Evolutionary conservation across 2,329 filamentous ascomycete species (phyloP).

Genomic region (Fusarium tuaranense): DNA sequence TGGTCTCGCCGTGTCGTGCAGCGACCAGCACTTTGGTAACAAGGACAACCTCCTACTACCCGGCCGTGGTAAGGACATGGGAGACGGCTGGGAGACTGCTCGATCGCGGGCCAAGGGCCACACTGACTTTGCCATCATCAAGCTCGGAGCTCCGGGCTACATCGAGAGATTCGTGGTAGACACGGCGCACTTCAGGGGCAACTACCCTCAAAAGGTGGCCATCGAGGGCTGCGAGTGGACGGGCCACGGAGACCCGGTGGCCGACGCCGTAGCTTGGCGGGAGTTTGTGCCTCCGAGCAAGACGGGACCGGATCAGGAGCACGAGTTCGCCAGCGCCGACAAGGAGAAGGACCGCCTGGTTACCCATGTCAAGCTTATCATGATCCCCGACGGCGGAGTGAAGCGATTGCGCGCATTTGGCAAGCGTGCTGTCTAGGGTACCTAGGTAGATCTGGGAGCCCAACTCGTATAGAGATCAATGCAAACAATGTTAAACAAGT

Average conservation of each 20-base stretch:
- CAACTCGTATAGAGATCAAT: conserved; percentile 1
- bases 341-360: conserved; percentile 71
- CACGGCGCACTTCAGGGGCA: conserved; percentile 85
- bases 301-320: conserved; percentile 79
- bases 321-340: conserved; percentile 69
- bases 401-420: conserved; percentile 77
- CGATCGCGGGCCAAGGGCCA: conserved; percentile 78
- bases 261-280: conserved; percentile 71
- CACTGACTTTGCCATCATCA: conserved; percentile 84
- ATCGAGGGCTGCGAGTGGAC: conserved; percentile 72
- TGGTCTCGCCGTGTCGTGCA: conserved; percentile 79
- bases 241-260: conserved; percentile 64
- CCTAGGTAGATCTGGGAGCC: background rate
- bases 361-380: conserved; percentile 89
- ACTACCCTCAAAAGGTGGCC: conserved; percentile 82
- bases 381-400: conserved; percentile 93
- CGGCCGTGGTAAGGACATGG: conserved; percentile 85
- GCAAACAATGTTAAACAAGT: conserved; percentile 12
- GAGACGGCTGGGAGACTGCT: conserved; percentile 88
- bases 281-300: conserved; percentile 75
- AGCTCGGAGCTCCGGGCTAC: conserved; percentile 74
- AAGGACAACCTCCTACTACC: conserved; percentile 85
- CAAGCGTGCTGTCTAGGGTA: conserved; percentile 45
- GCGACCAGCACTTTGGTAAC: conserved; percentile 86
- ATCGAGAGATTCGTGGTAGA: conserved; percentile 79